A percentile compares a stretch with the other conserved stretches of the same genome.
Evolutionary conservation across 768 basidiomycete genomes (phyloP).

Genomic region (Auricularia heimuer): DNA sequence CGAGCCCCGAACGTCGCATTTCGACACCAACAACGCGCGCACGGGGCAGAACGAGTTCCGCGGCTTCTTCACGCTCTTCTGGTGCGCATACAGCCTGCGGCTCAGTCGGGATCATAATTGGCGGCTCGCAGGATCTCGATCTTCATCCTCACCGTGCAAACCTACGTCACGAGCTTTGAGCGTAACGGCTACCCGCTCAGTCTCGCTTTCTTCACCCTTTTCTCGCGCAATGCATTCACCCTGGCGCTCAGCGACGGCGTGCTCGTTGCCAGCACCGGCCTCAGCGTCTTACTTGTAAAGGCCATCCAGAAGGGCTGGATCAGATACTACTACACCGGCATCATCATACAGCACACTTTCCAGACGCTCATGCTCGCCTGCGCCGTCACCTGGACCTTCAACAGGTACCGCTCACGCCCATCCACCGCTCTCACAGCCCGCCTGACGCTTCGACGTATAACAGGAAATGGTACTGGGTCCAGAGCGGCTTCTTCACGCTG

Average conservation of each 20-base stretch:
- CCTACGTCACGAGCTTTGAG: conserved; percentile 69
- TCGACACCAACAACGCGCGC: conserved; percentile 70
- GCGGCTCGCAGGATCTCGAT: conserved; percentile 44
- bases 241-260: conserved; percentile 78
- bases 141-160: conserved; percentile 70
- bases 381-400: conserved; percentile 84
- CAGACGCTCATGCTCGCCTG: conserved; percentile 65
- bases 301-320: conserved; percentile 72
- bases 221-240: conserved; percentile 74
- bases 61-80: conserved; percentile 93
- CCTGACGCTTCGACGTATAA: not conserved
- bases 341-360: conserved; percentile 68
- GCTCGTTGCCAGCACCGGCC: conserved; percentile 62
- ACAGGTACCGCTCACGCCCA: conserved; percentile 38
- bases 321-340: conserved; percentile 65
- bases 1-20: conserved; percentile 72
- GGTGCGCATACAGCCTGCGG: conserved; percentile 24
- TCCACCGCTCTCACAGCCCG: not conserved
- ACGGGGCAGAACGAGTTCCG: conserved; percentile 80
- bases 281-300: conserved; percentile 77
- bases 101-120: not conserved
- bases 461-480: conserved; percentile 96
- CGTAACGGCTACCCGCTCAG: conserved; percentile 69
- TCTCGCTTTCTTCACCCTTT: conserved; percentile 72
- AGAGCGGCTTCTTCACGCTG: conserved; percentile 80